Base-by-base conservation (phyloP, 345 rosid species). In the Capsella bursapastoris region DNA sequence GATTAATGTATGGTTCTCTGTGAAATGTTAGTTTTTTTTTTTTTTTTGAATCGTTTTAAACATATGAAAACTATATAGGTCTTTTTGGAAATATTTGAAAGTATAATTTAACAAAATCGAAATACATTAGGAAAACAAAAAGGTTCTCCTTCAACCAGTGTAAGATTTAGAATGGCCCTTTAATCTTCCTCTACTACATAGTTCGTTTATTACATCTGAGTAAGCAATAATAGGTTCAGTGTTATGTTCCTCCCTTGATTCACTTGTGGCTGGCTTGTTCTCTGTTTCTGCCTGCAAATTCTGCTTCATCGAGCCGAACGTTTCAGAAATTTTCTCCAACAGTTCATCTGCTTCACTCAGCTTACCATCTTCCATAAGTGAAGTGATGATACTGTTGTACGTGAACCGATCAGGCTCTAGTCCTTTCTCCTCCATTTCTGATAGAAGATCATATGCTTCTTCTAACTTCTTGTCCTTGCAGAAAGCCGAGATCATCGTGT, bases 401-500 rank as follows among this genome's bases (percentile, higher is more conserved):
- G 97, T 85, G 76, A 87, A 87, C 64, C 47, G 32, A 87, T 89
- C 92, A 55, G 97, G 92, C 68, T 71, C 89, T 31, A 86, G 56
- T 77, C 78, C 70, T 78, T 71, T 92, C 49, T 82, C 86, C 57
- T 83, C 82, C 97, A 95, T 87, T 78, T 89, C 91, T 5, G 75
- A 77, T 31, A 87, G 63, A 75, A 88, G 89, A 80, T 79, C 86
- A 82, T 81, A 85, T 6, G 91, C 97, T 78, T 86, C 97, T 71
- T 85, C 84, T 71, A 90, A 57, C 85, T 90, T 90, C 70, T 80
- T 82, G 49, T 82, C 84, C 79, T 79, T 84, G 68, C 95, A 90
- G 62, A 92, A 84, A 65, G 87, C 71, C 48, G 90, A 83, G 71
- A 94, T 90, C 74, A 91, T 78, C 6, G 85, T 94, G 85, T 90